Evolutionary conservation across 129 eudicot species (phyloP).

Genomic region (Daucus carota): DH1_v3.0 NC_030386.2:24078001-24078500

Average conservation of each 20-base stretch:
- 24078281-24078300: conserved; percentile 12
- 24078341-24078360: not conserved
- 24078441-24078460: conserved; percentile 76
- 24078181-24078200: not conserved
- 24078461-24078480: conserved; percentile 94
- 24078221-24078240: not conserved
- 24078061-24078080: conserved; percentile 28
- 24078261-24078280: not conserved
- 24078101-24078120: conserved; percentile 13
- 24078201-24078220: not conserved
- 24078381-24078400: not conserved
- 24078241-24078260: not conserved
- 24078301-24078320: conserved; percentile 11
- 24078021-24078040: not conserved
- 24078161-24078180: not conserved
- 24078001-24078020: not conserved
- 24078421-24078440: conserved; percentile 78
- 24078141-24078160: not conserved
- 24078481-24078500: conserved; percentile 96
- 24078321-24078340: not conserved
- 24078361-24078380: not conserved
- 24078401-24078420: not conserved
- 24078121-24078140: not conserved
- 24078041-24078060: conserved; percentile 5
- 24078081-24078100: conserved; percentile 43